Base-by-base conservation (phyloP, 371 early-diverging fungal genomes). In the Saksenaea oblongispora region DNA sequence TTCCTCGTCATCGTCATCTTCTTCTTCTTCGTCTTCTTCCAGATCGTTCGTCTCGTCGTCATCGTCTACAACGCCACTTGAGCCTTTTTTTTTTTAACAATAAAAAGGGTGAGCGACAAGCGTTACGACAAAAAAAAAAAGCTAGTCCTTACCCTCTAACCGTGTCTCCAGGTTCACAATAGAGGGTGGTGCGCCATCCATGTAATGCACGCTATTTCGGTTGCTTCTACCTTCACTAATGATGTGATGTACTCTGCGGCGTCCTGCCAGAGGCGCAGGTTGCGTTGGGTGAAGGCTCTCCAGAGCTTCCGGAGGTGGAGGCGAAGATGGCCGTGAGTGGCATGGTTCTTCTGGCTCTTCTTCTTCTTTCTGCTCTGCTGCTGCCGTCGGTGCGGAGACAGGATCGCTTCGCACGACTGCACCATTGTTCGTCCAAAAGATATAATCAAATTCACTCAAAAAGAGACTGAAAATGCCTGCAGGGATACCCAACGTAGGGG, bases 401-500 rank as follows among this genome's bases (percentile, higher is more conserved):
- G 56, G 37, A 18, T 51, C 54, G 11, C 26, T 22, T 22, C 18
- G 22, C 18, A 10, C 22, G 5, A 47, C 51, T 9, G 51, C 64
- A 18, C 58, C 54, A 36, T 67, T 60, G 27, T 54, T 56, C 0
- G 70, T 70, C 56, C 59, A 65, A 42, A 91, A 91, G 10, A 89
- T 77, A 27, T 72, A 72, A 7, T 78, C 79, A 64, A 84, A 90
- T 51, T 89, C 89, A 3, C 82, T 83, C 67, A 90, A 64, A 61
- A 91, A 70, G 44, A 89, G 58, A 36, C 74, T 79, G 41, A 90
- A 86, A 0, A 91, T 74, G 4, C 78, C 81, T 2, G 86, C 85
- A 1, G 90, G 89, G 24, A 91, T 84, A 0, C 84, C 83, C 0
- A 89, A 64, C 0, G 90, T 90, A 3, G 89, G 88, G 4, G 88